Percentiles rank a stretch among this genome's conserved stretches.
phyloP scores from a whole-genome alignment of 2,329 filamentous ascomycete genomes.

The Didymella pomorum region DNA sequence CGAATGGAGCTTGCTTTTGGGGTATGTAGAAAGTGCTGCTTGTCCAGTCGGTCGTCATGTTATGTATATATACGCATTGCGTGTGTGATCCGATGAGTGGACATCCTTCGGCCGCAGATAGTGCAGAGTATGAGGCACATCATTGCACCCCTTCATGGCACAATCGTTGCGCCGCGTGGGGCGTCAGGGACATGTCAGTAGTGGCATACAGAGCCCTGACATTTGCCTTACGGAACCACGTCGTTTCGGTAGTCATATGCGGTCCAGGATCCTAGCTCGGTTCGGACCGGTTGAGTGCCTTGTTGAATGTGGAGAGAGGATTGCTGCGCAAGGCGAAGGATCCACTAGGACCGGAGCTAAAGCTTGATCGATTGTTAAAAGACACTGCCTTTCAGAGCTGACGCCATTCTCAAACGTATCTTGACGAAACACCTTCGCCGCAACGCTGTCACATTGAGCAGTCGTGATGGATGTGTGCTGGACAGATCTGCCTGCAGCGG shows the following conservation, averaged over 20 bases:
- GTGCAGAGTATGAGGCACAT: slow-evolving; percentile 3
- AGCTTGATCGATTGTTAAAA: neutral
- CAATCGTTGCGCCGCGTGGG: slow-evolving; percentile 17
- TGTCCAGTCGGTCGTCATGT: neutral
- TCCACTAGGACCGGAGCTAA: neutral
- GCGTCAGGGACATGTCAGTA: neutral
- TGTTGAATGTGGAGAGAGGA: slow-evolving; percentile 3
- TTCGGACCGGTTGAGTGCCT: slow-evolving; percentile 2
- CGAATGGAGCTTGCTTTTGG: neutral
- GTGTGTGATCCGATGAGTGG: neutral
- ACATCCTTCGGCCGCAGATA: neutral
- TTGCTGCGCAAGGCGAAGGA: neutral
- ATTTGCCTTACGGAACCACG: neutral
- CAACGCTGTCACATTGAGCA: neutral
- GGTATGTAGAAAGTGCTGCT: neutral
- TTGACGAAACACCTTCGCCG: neutral
- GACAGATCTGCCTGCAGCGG: neutral
- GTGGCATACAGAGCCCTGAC: slow-evolving; percentile 5
- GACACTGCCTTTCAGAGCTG: no score
- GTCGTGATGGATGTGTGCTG: neutral
- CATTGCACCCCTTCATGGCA: slow-evolving; percentile 19
- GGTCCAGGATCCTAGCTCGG: neutral
- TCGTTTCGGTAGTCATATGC: slow-evolving; percentile 3
- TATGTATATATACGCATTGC: slow-evolving; percentile 3
- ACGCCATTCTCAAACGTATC: no score